Evolutionary conservation across 257 asterid genomes (phyloP), one percentile per base, ranked within the genome.

Genomic region (Solanum sitiens): DNA sequence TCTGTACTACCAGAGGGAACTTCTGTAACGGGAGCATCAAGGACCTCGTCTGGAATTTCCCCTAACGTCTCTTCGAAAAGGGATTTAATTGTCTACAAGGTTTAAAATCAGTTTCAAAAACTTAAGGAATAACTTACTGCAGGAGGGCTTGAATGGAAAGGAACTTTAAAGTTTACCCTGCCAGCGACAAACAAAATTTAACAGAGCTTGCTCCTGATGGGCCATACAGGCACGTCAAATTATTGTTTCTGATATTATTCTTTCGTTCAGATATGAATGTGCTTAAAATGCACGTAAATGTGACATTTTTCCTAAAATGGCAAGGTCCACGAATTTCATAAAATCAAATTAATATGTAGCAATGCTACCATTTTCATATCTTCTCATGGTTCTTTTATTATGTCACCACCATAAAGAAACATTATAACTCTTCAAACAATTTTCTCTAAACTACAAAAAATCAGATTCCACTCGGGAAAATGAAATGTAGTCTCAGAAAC

Each of bases 51-150:
- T 0, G 98, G 97, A 74, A 95, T 91, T 3, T 93, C 93, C 83
- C 50, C 95, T 86, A 96, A 88, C 4, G 98, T 91, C 92, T 96
- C 97, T 76, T 94, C 98, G 39, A 96, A 91, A 77, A 96, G 92
- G 63, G 95, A 89, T 86, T 93, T 92, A 21, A 95, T 21, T 16
- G 97, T 95, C 98, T 96, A 92, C 93, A 90, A 88, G 65, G 89
- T 89, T 80, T 83, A 47, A 53, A 83, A 61, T 33, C 87, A 68
- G 59, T 85, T 68, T 85, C 6, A 42, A 47, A 25, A 67, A 68
- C 50, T 35, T 70, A 37, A 39, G 56, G 50, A 14, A 21, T 74
- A 59, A 21, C 44, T 11, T 67, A 63, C 56, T 21, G 59, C 71
- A 70, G 87, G 35, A 45, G 87, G n/a, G 39, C 71, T 6, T 3